Conservation (phyloP, 257 asterid genomes). For the Coffea canephora region DNA sequence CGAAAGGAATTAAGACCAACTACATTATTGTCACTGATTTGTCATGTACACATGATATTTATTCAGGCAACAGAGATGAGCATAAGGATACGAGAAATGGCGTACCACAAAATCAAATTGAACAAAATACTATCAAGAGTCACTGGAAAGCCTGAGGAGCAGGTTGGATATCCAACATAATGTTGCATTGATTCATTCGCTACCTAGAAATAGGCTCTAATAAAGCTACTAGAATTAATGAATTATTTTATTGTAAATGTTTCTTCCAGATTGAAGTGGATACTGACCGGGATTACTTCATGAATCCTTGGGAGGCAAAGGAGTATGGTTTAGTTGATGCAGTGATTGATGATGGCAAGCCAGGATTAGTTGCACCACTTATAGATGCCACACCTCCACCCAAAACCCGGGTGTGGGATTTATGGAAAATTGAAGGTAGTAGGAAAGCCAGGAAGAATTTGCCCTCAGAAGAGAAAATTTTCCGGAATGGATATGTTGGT, state of each 20-base stretch:
- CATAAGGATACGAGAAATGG: constrained; percentile 81
- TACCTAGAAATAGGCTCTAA: background rate
- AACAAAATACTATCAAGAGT: constrained; percentile 83
- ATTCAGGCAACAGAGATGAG: constrained; percentile 79
- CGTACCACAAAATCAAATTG: constrained; percentile 71
- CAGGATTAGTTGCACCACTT: constrained; percentile 85
- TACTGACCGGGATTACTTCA: constrained; percentile 77
- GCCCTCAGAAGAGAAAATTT: constrained; percentile 65
- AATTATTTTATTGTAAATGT: constrained; percentile 1
- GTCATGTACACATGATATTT: constrained; percentile 2
- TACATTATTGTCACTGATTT: background rate
- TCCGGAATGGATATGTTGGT: constrained; percentile 37
- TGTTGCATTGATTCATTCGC: background rate
- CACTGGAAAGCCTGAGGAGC: constrained; percentile 79
- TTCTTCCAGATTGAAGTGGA: constrained; percentile 61
- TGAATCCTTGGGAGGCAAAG: constrained; percentile 96
- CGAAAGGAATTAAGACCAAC: background rate
- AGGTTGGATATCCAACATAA: constrained; percentile 38
- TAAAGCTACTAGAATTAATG: background rate
- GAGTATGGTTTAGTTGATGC: constrained; percentile 88
- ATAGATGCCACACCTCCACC: constrained; percentile 73
- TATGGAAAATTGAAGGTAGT: constrained; percentile 66
- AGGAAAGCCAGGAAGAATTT: constrained; percentile 53
- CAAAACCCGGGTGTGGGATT: constrained; percentile 59
- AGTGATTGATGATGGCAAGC: constrained; percentile 90